Evolutionary conservation across 2,329 filamentous ascomycete species (phyloP).

Genomic region (Samsoniella hepiali): DNA sequence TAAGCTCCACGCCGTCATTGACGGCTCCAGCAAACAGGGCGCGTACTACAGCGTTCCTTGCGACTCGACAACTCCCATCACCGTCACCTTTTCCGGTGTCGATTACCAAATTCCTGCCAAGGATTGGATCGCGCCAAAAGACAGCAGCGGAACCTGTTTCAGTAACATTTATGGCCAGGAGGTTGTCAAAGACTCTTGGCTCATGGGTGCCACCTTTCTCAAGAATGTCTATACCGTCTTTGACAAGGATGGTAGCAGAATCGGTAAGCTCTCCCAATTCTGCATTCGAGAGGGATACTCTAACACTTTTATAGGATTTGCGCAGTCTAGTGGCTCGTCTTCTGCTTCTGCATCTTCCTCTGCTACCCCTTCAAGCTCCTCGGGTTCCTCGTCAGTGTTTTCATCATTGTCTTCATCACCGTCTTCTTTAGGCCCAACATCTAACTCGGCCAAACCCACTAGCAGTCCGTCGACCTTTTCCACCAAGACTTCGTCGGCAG

Average conservation of each 20-base stretch:
- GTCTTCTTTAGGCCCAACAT: constrained; percentile 8
- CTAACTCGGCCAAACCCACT: constrained; percentile 15
- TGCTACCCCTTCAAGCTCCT: not conserved
- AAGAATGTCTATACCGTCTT: constrained; percentile 90
- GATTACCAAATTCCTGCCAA: constrained; percentile 63
- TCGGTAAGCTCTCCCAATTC: constrained; percentile 47
- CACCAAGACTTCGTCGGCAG: not conserved
- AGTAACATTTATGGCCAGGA: constrained; percentile 74
- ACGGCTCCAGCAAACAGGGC: constrained; percentile 53
- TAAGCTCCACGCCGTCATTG: constrained; percentile 65
- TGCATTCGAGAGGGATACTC: constrained; percentile 13
- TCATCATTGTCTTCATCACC: constrained; percentile 14
- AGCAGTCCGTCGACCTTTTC: constrained; percentile 10
- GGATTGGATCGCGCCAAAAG: constrained; percentile 63
- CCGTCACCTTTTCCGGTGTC: constrained; percentile 65
- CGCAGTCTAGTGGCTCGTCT: constrained; percentile 12
- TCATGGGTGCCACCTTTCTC: constrained; percentile 81
- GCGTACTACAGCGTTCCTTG: constrained; percentile 72
- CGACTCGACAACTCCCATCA: constrained; percentile 56
- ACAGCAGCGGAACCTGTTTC: constrained; percentile 49
- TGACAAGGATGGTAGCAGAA: constrained; percentile 64
- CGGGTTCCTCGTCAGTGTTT: constrained; percentile 17
- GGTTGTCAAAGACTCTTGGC: constrained; percentile 65
- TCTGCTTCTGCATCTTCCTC: constrained; percentile 6
- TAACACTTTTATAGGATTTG: constrained; percentile 14